Base-by-base conservation (phyloP, 371 early-diverging fungal genomes). In the Funneliformis caledonium region DNA sequence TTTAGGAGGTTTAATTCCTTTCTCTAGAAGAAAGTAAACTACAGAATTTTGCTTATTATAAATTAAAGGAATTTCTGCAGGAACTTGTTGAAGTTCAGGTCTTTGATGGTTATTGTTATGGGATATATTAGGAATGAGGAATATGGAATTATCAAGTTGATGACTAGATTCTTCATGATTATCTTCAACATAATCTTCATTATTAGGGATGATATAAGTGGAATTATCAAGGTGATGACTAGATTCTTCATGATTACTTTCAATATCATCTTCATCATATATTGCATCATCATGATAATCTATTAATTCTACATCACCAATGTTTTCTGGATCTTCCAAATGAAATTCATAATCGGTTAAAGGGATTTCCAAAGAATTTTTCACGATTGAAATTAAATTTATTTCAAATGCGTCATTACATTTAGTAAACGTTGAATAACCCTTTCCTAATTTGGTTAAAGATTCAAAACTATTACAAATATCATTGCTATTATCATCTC, bases 341-440 rank as follows among this genome's bases (percentile, higher is more conserved):
- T 84, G 59, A 31, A 87, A 76, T 70, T 84, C 82, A 56, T 84
- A 87, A 70, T 88, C 83, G 42, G 42, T 82, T 52, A 88, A n/a
- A 14, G 85, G 84, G n/a, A 86, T 84, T 62, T 84, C 72, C 70
- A 88, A 61, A 26, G 86, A 84, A 47, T 82, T 84, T 76, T 88
- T 89, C 64, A 89, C 82, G 85, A 87, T 85, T 70, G 83, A 83
- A n/a, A 88, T 80, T 33, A 87, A 76, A 59, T 89, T 89, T 69
- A 81, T 82, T 56, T 87, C 87, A 85, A 87, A 81, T 26, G 84
- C 78, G 76, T 89, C 89, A n/a, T 80, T 79, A 52, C 82, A 82
- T 7, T 80, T 84, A 6, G 86, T 88, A 72, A 84, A 84, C 65
- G 87, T 83, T 14, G 88, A 83, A 69, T 83, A 86, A 10, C 89